Base-by-base conservation (phyloP, 1,139 yeast species). In the Saccharomyces hybrid region DNA sequence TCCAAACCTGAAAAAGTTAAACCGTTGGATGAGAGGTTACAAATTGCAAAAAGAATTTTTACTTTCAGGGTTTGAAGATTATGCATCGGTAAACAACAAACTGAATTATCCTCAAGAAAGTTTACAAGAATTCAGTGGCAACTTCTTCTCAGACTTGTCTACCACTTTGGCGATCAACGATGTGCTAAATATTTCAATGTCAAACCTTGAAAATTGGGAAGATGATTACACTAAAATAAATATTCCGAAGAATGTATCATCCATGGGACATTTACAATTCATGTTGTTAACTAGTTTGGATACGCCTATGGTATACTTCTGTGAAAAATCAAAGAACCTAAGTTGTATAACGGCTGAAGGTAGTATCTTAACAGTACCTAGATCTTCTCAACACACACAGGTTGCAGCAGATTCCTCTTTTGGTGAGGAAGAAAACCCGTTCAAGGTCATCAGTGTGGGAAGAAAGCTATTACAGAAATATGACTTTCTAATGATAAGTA, bases 31-130 rank as follows among this genome's bases (percentile, higher is more conserved):
- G 70, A 75, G 41, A 76, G 97, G 66, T 83, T 90, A 86, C 59
- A 69, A 1, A 68, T 79, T 0, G 80, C 88, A 61, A 74, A 81
- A 56, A 69, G n/a, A 71, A 46, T 64, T 71, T 49, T 75, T 86
- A 12, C 71, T 86, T 24, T 74, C 88, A 1, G 90, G 89, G 0
- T 79, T 83, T 62, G 88, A 84, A 60, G 69, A 71, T 3, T 66
- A 69, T 5, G 12, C 44, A 38, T 16, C 24, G 7, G 44, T 6
- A 5, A 9, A 38, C 7, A 38, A 14, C 4, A 4, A 38, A 11
- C 12, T 38, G 24, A 38, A 38, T 38, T 16, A 38, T 16, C 44
- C 44, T 38, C 44, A 21, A 3, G 47, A 8, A 26, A 51, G 8
- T 38, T 38, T 12, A 31, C 28, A 31, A 2, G 42, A 19, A 38